Percentiles rank a stretch among this genome's conserved stretches.
These are phyloP conservation scores for Jacaranda mimosifolia DNA, from an alignment of 257 asterid species.

Conservation along the genomic window DNA sequence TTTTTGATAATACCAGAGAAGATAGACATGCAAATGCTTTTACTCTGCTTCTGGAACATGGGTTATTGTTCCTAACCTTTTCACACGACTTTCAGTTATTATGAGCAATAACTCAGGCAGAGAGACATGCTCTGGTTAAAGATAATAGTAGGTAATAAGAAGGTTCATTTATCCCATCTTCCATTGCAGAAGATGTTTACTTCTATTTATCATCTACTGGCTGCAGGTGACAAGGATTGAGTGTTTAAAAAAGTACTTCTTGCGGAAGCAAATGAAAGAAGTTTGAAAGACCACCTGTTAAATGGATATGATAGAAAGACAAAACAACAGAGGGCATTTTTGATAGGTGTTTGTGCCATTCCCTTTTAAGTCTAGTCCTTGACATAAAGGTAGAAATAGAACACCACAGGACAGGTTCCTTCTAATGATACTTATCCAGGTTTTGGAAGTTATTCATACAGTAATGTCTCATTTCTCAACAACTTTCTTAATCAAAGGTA, in stretches of 20 bases:
- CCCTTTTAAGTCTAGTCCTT: too few species aligned
- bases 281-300: background rate
- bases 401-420: background rate
- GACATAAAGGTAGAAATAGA: too few species aligned
- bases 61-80: background rate
- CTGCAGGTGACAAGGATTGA: background rate
- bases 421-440: background rate
- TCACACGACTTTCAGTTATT: background rate
- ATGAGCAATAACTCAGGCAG: background rate
- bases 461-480: background rate
- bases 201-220: background rate
- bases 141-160: background rate
- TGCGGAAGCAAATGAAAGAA: background rate
- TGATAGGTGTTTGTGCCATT: too few species aligned
- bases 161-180: background rate
- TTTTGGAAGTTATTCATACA: background rate
- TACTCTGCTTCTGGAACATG: background rate
- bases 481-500: background rate
- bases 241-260: background rate
- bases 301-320: too few species aligned
- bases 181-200: background rate
- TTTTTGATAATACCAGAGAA: too few species aligned
- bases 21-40: background rate
- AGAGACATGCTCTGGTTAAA: background rate
- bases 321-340: too few species aligned